Base-by-base conservation (phyloP, 2,329 filamentous ascomycete species). In the Penicillium corylophilum region DNA sequence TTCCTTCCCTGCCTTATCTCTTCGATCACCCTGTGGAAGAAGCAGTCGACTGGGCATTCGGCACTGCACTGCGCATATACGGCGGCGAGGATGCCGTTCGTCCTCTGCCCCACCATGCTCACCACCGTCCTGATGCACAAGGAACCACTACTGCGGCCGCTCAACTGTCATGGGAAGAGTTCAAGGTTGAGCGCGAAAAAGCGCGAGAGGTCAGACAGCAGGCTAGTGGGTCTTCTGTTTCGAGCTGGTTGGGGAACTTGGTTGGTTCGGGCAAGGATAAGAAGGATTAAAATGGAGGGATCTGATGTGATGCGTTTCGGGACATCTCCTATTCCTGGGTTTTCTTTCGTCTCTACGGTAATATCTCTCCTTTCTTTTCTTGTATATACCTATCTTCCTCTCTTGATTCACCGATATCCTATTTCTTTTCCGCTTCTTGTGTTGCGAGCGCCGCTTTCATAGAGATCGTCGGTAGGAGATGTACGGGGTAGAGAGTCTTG, bases 1-100 rank as follows among this genome's bases (percentile, higher is more conserved):
- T 96, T 8, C 93, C 92, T 0, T 88, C 92, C 70, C 72, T 96
- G 51, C 93, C 92, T 0, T 85, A 81, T 52, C 74, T 96, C 49
- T 96, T 96, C 63, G 92, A 99, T 66, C 82, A 95, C 70, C 93
- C 94, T 0, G 90, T 99, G 6, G 94, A 97, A 74, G 82, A 90
- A 56, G 90, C 89, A 0, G 90, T 96, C 0, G 92, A 97, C 67
- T 96, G 87, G 87, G 71, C 82, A 2, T 97, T 97, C 76, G 89
- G 95, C 64, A 89, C 86, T 63, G 88, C 82, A 0, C 94, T 96
- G 67, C 82, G 85, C 66, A 69, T 82, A 1, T 81, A 90, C 51
- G 91, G 89, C 3, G 92, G 83, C 0, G 77, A 80, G 44, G 73
- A 77, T 41, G 82, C 82, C 15, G 82, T 85, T 9, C 60, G 60